A percentile compares a stretch with the other conserved stretches of the same genome.
Conservation (phyloP, 192 early-diverging fungal genomes). For the Podila minutissima region DNA sequence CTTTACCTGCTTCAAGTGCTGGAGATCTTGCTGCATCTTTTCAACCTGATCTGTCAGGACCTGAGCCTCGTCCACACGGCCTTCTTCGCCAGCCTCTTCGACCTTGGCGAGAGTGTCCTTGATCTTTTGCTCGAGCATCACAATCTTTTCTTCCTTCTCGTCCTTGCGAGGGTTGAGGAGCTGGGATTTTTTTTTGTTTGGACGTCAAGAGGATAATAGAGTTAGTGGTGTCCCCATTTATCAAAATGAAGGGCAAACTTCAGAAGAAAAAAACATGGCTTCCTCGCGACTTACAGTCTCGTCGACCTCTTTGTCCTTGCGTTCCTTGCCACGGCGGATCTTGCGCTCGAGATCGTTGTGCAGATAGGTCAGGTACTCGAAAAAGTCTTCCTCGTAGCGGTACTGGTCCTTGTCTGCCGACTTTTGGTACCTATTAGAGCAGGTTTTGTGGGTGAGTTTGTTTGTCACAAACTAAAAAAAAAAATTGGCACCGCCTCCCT, state of each 20-base stretch:
- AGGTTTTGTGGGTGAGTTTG: background rate
- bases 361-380: slow-evolving; percentile 69
- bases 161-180: slow-evolving; percentile 72
- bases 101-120: slow-evolving; percentile 71
- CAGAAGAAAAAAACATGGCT: background rate
- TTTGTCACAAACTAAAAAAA: background rate
- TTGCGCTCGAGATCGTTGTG: slow-evolving; percentile 75
- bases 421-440: slow-evolving; percentile 63
- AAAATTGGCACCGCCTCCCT: too few relatives aligned
- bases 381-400: slow-evolving; percentile 81
- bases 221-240: background rate
- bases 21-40: slow-evolving; percentile 68
- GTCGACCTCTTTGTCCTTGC: slow-evolving; percentile 72
- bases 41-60: slow-evolving; percentile 73
- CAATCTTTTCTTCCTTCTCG: slow-evolving; percentile 83
- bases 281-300: slow-evolving; percentile 57
- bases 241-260: background rate
- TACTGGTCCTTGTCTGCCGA: slow-evolving; percentile 72
- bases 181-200: slow-evolving; percentile 21
- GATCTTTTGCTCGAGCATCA: slow-evolving; percentile 84
- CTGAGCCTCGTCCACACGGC: slow-evolving; percentile 77
- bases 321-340: slow-evolving; percentile 74
- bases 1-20: slow-evolving; percentile 27
- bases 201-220: background rate
- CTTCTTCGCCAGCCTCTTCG: slow-evolving; percentile 79